Conservation (phyloP, 352 stramenopile genomes). For the Pythium chondricola region DNA sequence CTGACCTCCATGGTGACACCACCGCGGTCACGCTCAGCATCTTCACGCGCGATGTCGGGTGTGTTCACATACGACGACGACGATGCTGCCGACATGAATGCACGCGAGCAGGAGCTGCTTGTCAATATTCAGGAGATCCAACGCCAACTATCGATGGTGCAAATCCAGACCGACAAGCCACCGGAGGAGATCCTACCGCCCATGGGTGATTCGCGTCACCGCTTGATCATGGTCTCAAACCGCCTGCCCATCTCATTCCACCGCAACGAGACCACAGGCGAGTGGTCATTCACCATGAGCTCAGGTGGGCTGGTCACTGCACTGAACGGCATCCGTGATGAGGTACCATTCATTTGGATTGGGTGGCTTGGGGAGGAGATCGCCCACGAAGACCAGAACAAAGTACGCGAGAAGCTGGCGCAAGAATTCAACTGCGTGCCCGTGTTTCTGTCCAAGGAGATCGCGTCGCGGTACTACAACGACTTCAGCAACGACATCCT, state of each 20-base stretch:
- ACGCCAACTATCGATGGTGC: conserved; percentile 81
- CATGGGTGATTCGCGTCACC: conserved; percentile 49
- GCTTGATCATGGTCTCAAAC: conserved; percentile 90
- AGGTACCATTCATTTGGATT: conserved; percentile 90
- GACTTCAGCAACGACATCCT: conserved; percentile 90
- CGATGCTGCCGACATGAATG: conserved; percentile 69
- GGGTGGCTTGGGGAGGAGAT: conserved; percentile 89
- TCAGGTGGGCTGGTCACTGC: conserved; percentile 84
- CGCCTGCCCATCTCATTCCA: conserved; percentile 86
- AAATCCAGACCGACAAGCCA: conserved; percentile 76
- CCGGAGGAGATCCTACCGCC: conserved; percentile 66
- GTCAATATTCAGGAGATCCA: conserved; percentile 91
- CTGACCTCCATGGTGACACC: not conserved
- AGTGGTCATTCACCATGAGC: conserved; percentile 86
- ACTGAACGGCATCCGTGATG: conserved; percentile 82
- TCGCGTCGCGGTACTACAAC: conserved; percentile 89
- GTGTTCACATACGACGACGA: conserved; percentile 49
- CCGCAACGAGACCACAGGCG: conserved; percentile 77
- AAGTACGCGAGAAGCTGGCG: conserved; percentile 76
- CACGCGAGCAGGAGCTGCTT: conserved; percentile 81
- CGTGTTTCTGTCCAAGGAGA: conserved; percentile 86
- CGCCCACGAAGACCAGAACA: conserved; percentile 69
- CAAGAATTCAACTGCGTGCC: conserved; percentile 87
- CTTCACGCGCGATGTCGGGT: conserved; percentile 12
- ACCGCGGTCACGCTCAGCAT: conserved; percentile 4